Percentiles rank a stretch among this genome's conserved stretches.
These are phyloP conservation scores for Tolypocladium amazonense DNA, from an alignment of 2,329 filamentous ascomycete genomes.

Conservation along the genomic window DNA sequence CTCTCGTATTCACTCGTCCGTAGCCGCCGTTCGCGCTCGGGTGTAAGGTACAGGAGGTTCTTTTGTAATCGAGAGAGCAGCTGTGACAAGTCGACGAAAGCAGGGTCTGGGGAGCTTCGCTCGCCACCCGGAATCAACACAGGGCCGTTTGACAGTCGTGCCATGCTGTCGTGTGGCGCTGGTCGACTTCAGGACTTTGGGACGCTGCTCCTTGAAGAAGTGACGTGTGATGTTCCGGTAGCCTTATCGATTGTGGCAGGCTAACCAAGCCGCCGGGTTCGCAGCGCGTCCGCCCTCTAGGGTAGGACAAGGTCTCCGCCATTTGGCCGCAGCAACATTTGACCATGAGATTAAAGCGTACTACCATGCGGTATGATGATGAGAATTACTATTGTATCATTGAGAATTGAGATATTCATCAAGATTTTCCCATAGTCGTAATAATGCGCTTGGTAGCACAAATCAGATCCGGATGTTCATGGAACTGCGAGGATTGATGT, in stretches of 20 bases:
- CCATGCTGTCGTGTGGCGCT: slow-evolving; percentile 11
- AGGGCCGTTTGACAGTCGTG: slow-evolving; percentile 12
- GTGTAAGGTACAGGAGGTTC: slow-evolving; percentile 50
- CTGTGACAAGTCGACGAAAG: slow-evolving; percentile 44
- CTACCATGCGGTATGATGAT: no score
- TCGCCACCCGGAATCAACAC: slow-evolving; percentile 5
- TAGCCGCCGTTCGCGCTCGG: slow-evolving; percentile 46
- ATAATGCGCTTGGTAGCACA: no score
- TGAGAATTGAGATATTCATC: no score
- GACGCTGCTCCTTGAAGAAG: not conserved
- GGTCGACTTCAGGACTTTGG: not conserved
- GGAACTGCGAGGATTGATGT: no score
- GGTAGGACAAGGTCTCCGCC: not conserved
- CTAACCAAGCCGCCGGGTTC: not conserved
- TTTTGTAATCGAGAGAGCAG: slow-evolving; percentile 57
- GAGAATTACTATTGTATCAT: no score
- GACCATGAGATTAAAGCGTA: no score
- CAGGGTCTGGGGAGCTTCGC: slow-evolving; percentile 15
- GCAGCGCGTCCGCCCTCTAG: not conserved
- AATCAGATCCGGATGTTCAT: no score
- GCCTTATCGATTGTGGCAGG: not conserved
- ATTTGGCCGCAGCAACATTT: not conserved
- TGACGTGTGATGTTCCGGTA: not conserved
- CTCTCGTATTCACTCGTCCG: slow-evolving; percentile 57
- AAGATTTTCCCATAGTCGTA: no score